Conservation (phyloP, 345 rosid genomes). For the Microthlaspi erraticum region DNA sequence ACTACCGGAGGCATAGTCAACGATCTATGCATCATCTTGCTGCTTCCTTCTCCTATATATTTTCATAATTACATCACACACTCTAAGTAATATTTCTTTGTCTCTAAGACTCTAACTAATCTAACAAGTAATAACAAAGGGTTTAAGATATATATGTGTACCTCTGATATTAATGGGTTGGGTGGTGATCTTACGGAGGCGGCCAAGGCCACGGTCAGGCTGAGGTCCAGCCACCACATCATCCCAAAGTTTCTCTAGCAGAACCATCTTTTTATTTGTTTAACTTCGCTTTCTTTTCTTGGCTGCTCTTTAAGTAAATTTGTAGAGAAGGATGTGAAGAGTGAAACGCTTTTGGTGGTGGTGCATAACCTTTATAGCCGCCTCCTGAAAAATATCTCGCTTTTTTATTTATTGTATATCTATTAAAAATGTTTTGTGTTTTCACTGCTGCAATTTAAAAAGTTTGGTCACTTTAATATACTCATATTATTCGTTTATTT, state of each 20-base stretch:
- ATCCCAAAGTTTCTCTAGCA: conserved; percentile 87
- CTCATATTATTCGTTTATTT: not conserved
- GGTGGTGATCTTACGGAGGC: conserved; percentile 72
- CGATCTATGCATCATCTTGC: conserved; percentile 57
- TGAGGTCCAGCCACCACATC: conserved; percentile 92
- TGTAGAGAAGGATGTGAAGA: conserved; percentile 27
- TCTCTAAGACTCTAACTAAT: not conserved
- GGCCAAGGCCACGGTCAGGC: conserved; percentile 88
- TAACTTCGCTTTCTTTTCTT: not conserved
- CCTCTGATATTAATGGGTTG: conserved; percentile 60
- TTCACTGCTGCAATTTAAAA: not conserved
- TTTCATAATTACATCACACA: not conserved
- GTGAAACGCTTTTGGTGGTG: conserved; percentile 24
- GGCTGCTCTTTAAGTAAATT: conserved; percentile 13
- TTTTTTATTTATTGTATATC: conserved; percentile 3
- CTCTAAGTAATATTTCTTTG: not conserved
- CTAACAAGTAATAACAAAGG: not conserved
- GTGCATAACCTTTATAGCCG: conserved; percentile 34
- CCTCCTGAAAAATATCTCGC: conserved; percentile 38
- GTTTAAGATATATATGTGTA: not conserved
- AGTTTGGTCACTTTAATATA: not conserved
- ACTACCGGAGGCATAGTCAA: conserved; percentile 58
- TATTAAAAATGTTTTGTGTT: not conserved
- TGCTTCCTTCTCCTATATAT: conserved; percentile 56
- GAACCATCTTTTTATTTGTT: conserved; percentile 42